Evolutionary conservation across 768 basidiomycete genomes (phyloP), one percentile per base, ranked within the genome.

Genomic region (Russula dissimulans): DNA sequence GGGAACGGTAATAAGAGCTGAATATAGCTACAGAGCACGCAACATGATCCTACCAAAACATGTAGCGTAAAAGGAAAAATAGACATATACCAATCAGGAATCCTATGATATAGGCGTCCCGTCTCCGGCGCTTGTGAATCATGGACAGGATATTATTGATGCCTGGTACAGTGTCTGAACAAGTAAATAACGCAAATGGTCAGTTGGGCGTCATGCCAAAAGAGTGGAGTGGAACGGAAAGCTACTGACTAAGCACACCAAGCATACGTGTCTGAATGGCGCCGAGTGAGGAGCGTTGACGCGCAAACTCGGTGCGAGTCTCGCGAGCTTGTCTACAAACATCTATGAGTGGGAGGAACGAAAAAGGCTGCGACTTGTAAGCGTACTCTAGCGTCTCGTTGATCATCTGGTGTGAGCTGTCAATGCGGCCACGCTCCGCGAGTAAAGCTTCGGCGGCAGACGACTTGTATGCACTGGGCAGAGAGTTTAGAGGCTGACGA

Each of bases 381-480:
- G 71, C 89, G 60, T 69, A 95, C 94, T 88, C 82, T 29, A 99
- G 77, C 38, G 95, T 79, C 44, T 89, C 88, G 69, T 98, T 95
- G 18, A 91, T 89, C 95, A 98, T 97, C 59, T 83, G 78, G 74
- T 98, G 95, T 26, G 89, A 92, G 65, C 84, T 89, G 73, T 97
- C 95, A 61, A 98, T 95, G 62, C 84, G 81, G 4, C 87, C 82
- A 47, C 97, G 81, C 73, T 99, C 97, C 26, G 85, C 84, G 31
- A 99, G 77, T 43, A 99, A 74, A 6, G 90, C 82, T 65, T 98
- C 97, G 1, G 90, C 85, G 14, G 88, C 81, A 17, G 90, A 87
- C 6, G 91, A 89, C 71, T 94, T 94, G 74, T 95, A 95, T 42
- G 93, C 89, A 63, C 94, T 97, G 65, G 17, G 22, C 22, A 26